Conservation (phyloP, 305 asterid genomes). For the Fraxinus baroniana region DNA sequence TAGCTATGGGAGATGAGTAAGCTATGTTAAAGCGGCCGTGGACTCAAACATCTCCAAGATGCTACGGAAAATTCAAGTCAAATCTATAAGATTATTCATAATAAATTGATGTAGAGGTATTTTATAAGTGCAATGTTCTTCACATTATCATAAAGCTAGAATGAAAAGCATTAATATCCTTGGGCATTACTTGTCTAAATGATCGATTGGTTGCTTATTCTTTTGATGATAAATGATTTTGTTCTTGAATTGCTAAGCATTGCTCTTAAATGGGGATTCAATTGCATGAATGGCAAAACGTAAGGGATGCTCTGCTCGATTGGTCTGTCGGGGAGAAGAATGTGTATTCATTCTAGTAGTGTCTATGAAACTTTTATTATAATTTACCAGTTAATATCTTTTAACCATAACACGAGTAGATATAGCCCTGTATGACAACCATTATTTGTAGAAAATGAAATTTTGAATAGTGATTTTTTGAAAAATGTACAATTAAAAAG, state of each 20-base stretch:
- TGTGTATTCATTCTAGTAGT: not conserved
- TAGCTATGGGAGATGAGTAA: constrained; percentile 94
- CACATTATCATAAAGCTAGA: not conserved
- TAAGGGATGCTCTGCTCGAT: not conserved
- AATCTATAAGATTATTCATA: not conserved
- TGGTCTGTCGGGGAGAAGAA: not conserved
- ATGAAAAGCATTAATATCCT: not conserved
- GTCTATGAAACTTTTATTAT: not conserved
- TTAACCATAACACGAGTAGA: not conserved
- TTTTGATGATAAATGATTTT: not conserved
- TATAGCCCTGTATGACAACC: too few relatives aligned
- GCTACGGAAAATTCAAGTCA: not conserved
- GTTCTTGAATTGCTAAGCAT: not conserved
- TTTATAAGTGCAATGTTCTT: not conserved
- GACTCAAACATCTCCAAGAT: not conserved
- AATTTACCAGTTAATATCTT: not conserved
- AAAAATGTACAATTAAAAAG: too few relatives aligned
- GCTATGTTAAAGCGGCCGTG: not conserved
- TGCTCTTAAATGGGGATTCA: not conserved
- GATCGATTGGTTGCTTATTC: not conserved
- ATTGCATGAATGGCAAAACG: not conserved
- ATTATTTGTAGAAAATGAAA: too few relatives aligned
- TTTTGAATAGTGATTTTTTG: too few relatives aligned
- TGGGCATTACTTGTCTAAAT: not conserved
- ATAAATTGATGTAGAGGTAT: not conserved